Base-by-base conservation (phyloP, 495 filamentous ascomycete species). In the Trichoderma erinaceum region DNA sequence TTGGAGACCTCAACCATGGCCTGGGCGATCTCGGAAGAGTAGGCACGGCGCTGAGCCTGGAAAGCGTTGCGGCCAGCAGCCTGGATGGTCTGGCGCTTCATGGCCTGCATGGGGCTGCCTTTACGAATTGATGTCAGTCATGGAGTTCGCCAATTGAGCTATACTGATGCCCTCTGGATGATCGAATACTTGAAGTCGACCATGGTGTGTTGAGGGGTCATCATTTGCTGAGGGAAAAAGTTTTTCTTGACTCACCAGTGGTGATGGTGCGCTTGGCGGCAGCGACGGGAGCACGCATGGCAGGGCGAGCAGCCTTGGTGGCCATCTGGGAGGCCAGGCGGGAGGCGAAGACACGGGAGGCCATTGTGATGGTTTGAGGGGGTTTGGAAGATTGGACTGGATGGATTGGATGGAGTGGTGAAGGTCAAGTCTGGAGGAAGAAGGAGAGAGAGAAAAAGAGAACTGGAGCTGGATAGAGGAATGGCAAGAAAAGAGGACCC, bases 1-100 rank as follows among this genome's bases (percentile, higher is more conserved):
- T 92, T 88, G 79, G 90, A 92, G 80, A 91, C 89, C 82, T 90
- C 87, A 74, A 92, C 89, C 87, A 93, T 89, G 83, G 90, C 90
- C 79, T 86, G 79, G 81, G 89, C 89, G 81, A 92, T 88, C 85
- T 92, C 89, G 76, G 88, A 90, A 70, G 87, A 90, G 88, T 90
- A 92, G 73, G 87, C 84, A 75, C 88, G 88, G 80, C 84, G 83
- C 77, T 84, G 80, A 76, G 80, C 78, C 78, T 82, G 81, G 82
- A 90, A 87, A 73, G 83, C 85, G 79, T 85, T 80, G 79, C 87
- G 87, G 65, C 27, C 27, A 74, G 83, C 81, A 75, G 83, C 82
- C 65, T 66, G 65, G 70, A 80, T 82, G 79, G 87, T 84, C 82
- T 87, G 84, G 78, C 87, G 88, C 85, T 89, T 89, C 78, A 86